Conservation (phyloP, 352 stramenopile genomes). For the Pythium dissimile region DNA sequence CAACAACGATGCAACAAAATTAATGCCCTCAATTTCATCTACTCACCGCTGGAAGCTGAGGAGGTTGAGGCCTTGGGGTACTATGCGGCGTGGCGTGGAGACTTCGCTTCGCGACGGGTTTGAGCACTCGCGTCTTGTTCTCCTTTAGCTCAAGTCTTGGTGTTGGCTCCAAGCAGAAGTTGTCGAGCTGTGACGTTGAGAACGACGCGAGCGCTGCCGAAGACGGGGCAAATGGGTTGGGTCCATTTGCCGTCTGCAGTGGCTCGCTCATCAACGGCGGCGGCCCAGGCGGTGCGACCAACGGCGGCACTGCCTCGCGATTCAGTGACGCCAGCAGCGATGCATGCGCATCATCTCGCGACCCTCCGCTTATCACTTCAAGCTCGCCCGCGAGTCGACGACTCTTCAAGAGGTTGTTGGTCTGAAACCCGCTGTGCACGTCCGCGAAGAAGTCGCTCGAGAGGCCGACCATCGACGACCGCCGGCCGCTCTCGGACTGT, state of each 20-base stretch:
- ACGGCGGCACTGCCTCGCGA: slow-evolving; percentile 9
- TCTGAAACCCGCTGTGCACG: slow-evolving; percentile 22
- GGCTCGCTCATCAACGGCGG: slow-evolving; percentile 15
- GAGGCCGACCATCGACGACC: slow-evolving; percentile 9
- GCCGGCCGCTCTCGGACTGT: not conserved
- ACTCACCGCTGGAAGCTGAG: slow-evolving; percentile 31
- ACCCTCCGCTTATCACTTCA: not conserved
- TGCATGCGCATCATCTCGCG: not conserved
- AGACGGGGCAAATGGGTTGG: slow-evolving; percentile 3
- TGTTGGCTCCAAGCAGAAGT: slow-evolving; percentile 15
- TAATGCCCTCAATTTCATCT: not conserved
- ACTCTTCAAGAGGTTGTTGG: slow-evolving; percentile 18
- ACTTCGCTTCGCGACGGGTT: slow-evolving; percentile 23
- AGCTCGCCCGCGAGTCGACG: slow-evolving; percentile 16
- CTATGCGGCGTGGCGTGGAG: slow-evolving; percentile 14
- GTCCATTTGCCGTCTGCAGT: slow-evolving; percentile 7
- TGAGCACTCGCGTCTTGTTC: slow-evolving; percentile 25
- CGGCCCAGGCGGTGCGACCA: not conserved
- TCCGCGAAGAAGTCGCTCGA: slow-evolving; percentile 17
- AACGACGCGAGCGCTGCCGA: slow-evolving; percentile 5
- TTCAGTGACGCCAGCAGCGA: not conserved
- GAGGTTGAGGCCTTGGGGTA: slow-evolving; percentile 15
- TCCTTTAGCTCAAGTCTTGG: slow-evolving; percentile 31
- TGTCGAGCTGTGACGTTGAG: slow-evolving; percentile 18
- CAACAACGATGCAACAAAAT: not conserved